phyloP scores from a whole-genome alignment of 208 protist species.

The Leishmania arabica region DNA sequence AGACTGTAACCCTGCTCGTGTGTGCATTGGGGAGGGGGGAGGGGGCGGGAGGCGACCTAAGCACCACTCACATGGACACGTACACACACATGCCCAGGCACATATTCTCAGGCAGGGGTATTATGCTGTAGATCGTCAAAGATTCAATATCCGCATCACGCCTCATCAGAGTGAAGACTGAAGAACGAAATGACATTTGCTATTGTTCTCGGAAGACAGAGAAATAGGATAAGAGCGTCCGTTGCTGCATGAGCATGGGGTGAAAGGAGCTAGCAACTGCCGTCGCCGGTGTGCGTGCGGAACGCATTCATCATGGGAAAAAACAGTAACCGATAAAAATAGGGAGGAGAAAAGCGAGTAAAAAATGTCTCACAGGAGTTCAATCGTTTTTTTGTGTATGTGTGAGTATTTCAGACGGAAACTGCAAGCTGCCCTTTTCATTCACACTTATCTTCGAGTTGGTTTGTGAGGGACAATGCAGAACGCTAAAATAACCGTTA shows the following conservation, averaged over 20 bases:
- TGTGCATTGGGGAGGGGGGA: background rate
- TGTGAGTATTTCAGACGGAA: background rate
- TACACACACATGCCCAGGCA: background rate
- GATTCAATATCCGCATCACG: background rate
- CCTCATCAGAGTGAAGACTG: slow-evolving; percentile 24
- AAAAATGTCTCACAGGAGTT: background rate
- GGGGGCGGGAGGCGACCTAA: background rate
- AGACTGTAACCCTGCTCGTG: background rate
- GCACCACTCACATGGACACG: background rate
- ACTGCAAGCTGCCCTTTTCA: background rate
- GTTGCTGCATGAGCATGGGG: background rate
- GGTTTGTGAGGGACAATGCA: background rate
- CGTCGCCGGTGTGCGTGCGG: background rate
- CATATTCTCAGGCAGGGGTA: background rate
- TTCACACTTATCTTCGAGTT: background rate
- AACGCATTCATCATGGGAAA: background rate
- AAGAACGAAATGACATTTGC: slow-evolving; percentile 9
- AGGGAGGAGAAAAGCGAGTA: background rate
- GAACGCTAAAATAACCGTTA: background rate
- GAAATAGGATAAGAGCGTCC: slow-evolving; percentile 1
- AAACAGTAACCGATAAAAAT: background rate
- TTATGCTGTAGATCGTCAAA: background rate
- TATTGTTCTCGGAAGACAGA: background rate
- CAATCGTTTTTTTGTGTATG: background rate
- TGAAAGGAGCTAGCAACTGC: background rate